Evolutionary conservation across 345 rosid species (phyloP), one percentile per base, ranked within the genome.

Genomic region (Luvunga scandens): DNA sequence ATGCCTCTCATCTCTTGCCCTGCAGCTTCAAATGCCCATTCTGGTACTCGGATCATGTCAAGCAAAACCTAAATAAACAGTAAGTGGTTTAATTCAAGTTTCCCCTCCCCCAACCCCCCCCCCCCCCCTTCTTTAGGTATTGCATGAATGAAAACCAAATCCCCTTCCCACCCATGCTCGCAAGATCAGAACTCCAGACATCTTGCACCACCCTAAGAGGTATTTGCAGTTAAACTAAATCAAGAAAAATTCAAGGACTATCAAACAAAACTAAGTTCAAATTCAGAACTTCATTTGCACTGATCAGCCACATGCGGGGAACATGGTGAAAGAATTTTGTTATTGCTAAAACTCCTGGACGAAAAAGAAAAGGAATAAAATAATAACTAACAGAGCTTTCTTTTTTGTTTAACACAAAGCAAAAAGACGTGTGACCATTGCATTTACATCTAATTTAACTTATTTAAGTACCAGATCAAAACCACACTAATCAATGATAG

Each of bases 11-110:
- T 88, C 87, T 97, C 99, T 89, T 94, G 99, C 81, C 98, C 98
- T 8, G 99, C 97, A 63, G 99, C 99, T 88, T 97, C 98, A 86
- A 94, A 93, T 82, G 99, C 97, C 99, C 99, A 97, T 78, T 91
- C 98, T 59, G 99, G 98, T 74, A 94, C 98, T 73, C 94, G 87
- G 70, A 97, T 82, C 97, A 97, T 90, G 89, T 94, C 99, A 72
- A 94, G 94, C 74, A 97, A 81, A 83, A 97, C 92, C 98, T 97
- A 82, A 74, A 78, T 61, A 38, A 83, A 45, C 68, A 79, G 75
- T 39, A 72, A 33, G 75, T 28, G 61, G 31, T 75, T 74, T 21
- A 50, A 30, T 28, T 45, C 42, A 36, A 64, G 4, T 33, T 50
- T 13, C 13, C 13, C 3, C 3, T 4, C 2, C 14, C 48, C 7